phyloP scores from a whole-genome alignment of 2,329 filamentous ascomycete species.

The Fusarium sp. region DNA sequence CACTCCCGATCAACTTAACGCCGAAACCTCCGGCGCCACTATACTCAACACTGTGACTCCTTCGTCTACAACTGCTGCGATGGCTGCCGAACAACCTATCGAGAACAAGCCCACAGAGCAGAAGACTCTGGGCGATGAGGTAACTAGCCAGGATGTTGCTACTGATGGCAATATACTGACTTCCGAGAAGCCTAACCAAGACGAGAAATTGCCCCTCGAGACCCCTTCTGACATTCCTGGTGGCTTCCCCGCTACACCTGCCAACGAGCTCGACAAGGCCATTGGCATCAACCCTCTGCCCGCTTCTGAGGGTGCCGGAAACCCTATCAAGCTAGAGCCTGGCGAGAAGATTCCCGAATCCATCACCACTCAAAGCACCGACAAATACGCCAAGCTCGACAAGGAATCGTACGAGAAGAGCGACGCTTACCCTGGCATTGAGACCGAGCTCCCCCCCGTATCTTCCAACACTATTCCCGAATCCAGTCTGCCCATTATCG shows the following conservation, averaged over 20 bases:
- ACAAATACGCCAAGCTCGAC: constrained; percentile 79
- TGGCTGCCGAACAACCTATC: constrained; percentile 69
- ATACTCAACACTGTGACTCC: constrained; percentile 75
- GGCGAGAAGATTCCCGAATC: constrained; percentile 83
- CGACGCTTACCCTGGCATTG: constrained; percentile 66
- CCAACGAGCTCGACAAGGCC: constrained; percentile 59
- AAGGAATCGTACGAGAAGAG: constrained; percentile 87
- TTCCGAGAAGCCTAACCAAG: constrained; percentile 23
- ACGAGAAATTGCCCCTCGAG: constrained; percentile 44
- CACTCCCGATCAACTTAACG: constrained; percentile 73
- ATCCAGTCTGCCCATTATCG: constrained; percentile 76
- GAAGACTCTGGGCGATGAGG: constrained; percentile 37
- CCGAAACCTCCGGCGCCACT: constrained; percentile 56
- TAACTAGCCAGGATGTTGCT: constrained; percentile 21
- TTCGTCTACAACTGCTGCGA: constrained; percentile 74
- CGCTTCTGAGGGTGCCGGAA: constrained; percentile 71
- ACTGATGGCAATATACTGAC: constrained; percentile 14
- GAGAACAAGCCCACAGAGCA: constrained; percentile 48
- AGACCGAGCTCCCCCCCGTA: constrained; percentile 63
- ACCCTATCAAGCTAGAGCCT: constrained; percentile 81
- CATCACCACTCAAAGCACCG: constrained; percentile 72
- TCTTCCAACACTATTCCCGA: constrained; percentile 78
- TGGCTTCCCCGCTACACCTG: constrained; percentile 73
- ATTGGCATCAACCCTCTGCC: constrained; percentile 70
- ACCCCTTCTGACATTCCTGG: constrained; percentile 53